Conservation (phyloP, 257 asterid genomes). For the Hygrophila difformis region DNA sequence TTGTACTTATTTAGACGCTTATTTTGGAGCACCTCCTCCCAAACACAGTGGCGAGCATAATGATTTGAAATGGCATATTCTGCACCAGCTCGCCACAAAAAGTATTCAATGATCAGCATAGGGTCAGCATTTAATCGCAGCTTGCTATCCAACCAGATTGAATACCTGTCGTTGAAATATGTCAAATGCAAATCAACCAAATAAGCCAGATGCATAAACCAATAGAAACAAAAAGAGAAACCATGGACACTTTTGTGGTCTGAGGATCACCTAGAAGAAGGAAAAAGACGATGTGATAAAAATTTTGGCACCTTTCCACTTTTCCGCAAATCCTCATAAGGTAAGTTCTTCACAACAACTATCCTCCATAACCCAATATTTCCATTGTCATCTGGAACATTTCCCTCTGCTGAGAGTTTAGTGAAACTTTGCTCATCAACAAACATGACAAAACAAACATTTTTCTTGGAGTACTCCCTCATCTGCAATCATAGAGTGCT, state of each 20-base stretch:
- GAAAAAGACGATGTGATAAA: conserved; percentile 84
- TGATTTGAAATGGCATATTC: conserved; percentile 98
- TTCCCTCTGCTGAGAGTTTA: conserved; percentile 65
- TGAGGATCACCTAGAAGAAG: conserved; percentile 75
- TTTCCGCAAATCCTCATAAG: conserved; percentile 71
- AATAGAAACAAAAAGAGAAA: conserved; percentile 6
- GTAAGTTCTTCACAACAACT: conserved; percentile 65
- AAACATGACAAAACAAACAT: conserved; percentile 84
- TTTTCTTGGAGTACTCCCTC: conserved; percentile 81
- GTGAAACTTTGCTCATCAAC: conserved; percentile 70
- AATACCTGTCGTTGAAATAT: conserved; percentile 43
- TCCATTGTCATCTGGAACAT: conserved; percentile 60
- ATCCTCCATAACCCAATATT: conserved; percentile 79
- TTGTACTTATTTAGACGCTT: conserved; percentile 94
- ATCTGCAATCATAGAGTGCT: conserved; percentile 35
- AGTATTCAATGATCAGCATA: conserved; percentile 71
- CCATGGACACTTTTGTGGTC: conserved; percentile 11
- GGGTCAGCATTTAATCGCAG: conserved; percentile 93
- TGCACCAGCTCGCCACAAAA: conserved; percentile 84
- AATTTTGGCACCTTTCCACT: conserved; percentile 94
- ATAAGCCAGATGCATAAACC: conserved; percentile 7
- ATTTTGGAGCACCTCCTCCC: conserved; percentile 97
- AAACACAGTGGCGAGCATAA: conserved; percentile 93
- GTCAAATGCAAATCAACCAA: conserved; percentile 15
- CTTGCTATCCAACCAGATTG: conserved; percentile 98